phyloP scores from a whole-genome alignment of 495 filamentous ascomycete genomes.

The Neurospora intermedia region DNA sequence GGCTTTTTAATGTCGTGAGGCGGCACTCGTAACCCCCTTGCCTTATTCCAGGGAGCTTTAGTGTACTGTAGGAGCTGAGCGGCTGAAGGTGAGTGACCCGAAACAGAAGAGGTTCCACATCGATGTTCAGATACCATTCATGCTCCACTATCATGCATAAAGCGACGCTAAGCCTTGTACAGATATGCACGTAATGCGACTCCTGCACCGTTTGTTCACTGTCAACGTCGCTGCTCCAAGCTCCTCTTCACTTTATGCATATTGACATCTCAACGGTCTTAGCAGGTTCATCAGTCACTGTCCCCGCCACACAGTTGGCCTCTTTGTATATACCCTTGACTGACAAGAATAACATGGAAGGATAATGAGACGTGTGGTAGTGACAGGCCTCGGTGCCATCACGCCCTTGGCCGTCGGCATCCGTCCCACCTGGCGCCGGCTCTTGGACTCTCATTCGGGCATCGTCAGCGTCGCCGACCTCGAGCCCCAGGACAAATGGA shows the following conservation, averaged over 20 bases:
- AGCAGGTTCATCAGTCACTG: neutral
- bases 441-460: conserved; percentile 70
- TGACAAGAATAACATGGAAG: conserved; percentile 7
- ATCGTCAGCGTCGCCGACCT: conserved; percentile 56
- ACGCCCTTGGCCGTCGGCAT: conserved; percentile 83
- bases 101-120: neutral
- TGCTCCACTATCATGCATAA: neutral
- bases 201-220: neutral
- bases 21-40: neutral
- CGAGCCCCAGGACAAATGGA: conserved; percentile 43
- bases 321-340: neutral
- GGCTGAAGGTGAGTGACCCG: neutral
- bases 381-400: conserved; percentile 87
- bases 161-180: neutral
- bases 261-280: neutral
- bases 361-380: conserved; percentile 81
- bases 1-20: neutral
- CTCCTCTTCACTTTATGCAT: neutral
- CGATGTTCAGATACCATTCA: neutral
- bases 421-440: conserved; percentile 66
- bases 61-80: no score
- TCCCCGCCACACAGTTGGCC: neutral
- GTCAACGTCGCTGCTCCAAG: neutral
- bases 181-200: neutral
- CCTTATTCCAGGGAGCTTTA: no score